These are phyloP conservation scores for Candida cerambycidarum DNA, from an alignment of 805 yeast genomes.

Conservation along the genomic window DNA sequence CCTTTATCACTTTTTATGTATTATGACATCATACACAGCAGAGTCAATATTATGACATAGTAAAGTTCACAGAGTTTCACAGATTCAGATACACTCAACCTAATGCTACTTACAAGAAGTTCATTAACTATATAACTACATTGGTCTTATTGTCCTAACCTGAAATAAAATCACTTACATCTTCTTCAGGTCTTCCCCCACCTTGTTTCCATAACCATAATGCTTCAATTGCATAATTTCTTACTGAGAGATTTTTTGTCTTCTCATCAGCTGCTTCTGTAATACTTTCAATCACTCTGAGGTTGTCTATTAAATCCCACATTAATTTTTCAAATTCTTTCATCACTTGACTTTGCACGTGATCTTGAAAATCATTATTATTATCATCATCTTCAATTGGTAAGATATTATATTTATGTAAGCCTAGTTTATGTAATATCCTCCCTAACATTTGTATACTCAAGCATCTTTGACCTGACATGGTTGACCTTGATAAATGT, in stretches of 20 bases:
- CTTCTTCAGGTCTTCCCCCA: slow-evolving; percentile 39
- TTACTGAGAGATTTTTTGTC: slow-evolving; percentile 68
- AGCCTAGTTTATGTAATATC: slow-evolving; percentile 76
- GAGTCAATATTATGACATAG: no score
- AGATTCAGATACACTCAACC: no score
- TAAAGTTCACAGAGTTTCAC: no score
- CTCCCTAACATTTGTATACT: slow-evolving; percentile 88
- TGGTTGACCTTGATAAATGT: slow-evolving; percentile 73
- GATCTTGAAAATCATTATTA: slow-evolving; percentile 29
- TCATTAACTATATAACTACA: no score
- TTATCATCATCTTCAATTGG: slow-evolving; percentile 40
- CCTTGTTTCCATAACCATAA: slow-evolving; percentile 81
- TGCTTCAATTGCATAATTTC: slow-evolving; percentile 85
- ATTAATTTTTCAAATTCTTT: slow-evolving; percentile 51
- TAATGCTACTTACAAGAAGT: no score
- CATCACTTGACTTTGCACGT: slow-evolving; percentile 20
- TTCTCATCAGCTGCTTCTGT: slow-evolving; percentile 68
- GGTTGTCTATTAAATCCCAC: slow-evolving; percentile 69
- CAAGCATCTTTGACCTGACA: slow-evolving; percentile 82
- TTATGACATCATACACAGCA: slow-evolving; percentile 2
- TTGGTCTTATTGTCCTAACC: no score
- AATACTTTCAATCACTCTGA: slow-evolving; percentile 63
- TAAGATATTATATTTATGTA: slow-evolving; percentile 52
- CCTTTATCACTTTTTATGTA: slow-evolving; percentile 2
- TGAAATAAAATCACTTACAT: slow-evolving; percentile 19